phyloP scores from a whole-genome alignment of 176 grass and related monocot genomes.

The Carex scoparia region DNA sequence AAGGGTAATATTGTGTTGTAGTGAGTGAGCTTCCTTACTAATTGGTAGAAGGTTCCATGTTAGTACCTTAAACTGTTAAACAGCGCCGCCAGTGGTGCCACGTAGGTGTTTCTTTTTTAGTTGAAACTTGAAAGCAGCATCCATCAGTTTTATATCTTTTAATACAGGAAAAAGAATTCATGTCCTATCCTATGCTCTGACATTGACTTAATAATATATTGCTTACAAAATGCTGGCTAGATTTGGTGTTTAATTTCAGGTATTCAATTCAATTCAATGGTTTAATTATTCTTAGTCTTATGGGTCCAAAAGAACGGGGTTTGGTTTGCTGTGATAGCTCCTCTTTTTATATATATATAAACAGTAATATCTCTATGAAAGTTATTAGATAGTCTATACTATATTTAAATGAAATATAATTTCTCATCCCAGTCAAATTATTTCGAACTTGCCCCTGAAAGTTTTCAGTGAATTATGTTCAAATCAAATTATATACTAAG shows the following conservation, averaged over 20 bases:
- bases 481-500: too few species aligned
- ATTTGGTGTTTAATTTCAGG: not conserved
- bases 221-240: not conserved
- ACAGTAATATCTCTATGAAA: not conserved
- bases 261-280: not conserved
- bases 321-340: not conserved
- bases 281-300: not conserved
- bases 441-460: too few species aligned
- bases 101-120: not conserved
- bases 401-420: too few species aligned
- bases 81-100: not conserved
- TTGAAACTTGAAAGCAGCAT: not conserved
- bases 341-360: too few species aligned
- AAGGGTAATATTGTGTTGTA: not conserved
- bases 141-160: not conserved
- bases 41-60: conserved; percentile 18
- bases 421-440: too few species aligned
- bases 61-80: not conserved
- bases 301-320: not conserved
- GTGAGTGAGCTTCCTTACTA: conserved; percentile 1
- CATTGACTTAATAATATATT: not conserved
- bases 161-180: not conserved
- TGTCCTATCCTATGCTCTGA: not conserved
- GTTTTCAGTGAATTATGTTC: too few species aligned
- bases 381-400: not conserved